Conservation (phyloP, 495 filamentous ascomycete species). For the Neurospora sp. region DNA sequence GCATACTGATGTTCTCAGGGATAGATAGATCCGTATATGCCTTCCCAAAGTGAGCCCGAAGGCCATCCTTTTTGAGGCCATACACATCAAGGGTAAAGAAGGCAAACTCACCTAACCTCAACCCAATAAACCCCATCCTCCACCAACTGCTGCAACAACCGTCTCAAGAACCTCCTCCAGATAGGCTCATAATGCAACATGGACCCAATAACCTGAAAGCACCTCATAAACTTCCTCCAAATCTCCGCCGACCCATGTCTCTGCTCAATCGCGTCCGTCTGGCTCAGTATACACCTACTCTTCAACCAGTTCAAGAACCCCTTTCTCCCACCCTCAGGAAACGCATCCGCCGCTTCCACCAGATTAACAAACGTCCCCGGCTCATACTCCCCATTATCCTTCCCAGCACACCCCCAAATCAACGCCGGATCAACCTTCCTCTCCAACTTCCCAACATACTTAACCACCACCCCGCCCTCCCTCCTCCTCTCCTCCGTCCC, state of each 20-base stretch:
- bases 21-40: too few species aligned
- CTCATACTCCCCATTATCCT: constrained; percentile 34
- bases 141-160: constrained; percentile 54
- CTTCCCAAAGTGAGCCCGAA: too few species aligned
- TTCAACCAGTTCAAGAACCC: constrained; percentile 77
- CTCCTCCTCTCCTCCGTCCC: constrained; percentile 34
- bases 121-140: constrained; percentile 76
- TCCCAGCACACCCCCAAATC: neutral
- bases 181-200: constrained; percentile 88
- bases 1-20: too few species aligned
- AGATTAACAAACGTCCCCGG: constrained; percentile 47
- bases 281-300: constrained; percentile 55
- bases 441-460: neutral
- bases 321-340: constrained; percentile 55
- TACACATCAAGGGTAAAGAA: neutral
- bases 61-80: too few species aligned
- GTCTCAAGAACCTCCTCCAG: constrained; percentile 61
- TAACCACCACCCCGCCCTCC: constrained; percentile 28
- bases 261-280: constrained; percentile 64
- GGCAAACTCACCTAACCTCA: constrained; percentile 44
- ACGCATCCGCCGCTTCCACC: constrained; percentile 55
- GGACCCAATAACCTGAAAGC: constrained; percentile 58
- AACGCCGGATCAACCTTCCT: neutral
- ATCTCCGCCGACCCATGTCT: constrained; percentile 71
- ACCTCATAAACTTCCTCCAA: constrained; percentile 65